Percentiles rank a stretch among this genome's conserved stretches.
Conservation (phyloP, 2,329 filamentous ascomycete species). For the Davidsoniella australis region DNA sequence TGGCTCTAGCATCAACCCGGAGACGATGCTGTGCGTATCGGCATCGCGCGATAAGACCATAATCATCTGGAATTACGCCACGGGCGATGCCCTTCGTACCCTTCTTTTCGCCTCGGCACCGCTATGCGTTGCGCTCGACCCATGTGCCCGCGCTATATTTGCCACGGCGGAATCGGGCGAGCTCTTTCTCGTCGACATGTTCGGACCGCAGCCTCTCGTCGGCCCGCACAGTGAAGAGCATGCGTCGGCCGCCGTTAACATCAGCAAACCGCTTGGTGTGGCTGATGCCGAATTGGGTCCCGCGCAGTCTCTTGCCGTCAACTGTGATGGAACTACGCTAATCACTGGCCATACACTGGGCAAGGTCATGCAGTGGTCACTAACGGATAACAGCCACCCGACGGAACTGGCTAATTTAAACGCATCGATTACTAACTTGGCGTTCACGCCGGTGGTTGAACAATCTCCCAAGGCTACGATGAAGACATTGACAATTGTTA, state of each 20-base stretch:
- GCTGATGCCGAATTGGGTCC: constrained; percentile 47
- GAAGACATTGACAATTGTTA: constrained; percentile 45
- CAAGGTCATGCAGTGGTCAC: constrained; percentile 65
- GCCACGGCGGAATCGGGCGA: constrained; percentile 65
- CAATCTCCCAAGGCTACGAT: background rate
- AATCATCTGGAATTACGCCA: constrained; percentile 83
- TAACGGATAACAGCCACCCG: constrained; percentile 50
- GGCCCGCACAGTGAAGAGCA: constrained; percentile 32
- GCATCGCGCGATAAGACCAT: constrained; percentile 74
- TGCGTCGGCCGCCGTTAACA: constrained; percentile 40
- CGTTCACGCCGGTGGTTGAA: constrained; percentile 45
- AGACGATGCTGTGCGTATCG: constrained; percentile 70
- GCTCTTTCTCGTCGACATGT: constrained; percentile 63
- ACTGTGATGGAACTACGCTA: constrained; percentile 65
- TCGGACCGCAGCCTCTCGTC: constrained; percentile 38
- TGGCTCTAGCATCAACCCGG: constrained; percentile 48
- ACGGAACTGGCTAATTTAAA: constrained; percentile 56
- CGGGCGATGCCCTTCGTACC: constrained; percentile 60
- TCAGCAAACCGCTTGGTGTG: constrained; percentile 35
- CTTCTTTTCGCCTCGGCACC: constrained; percentile 63
- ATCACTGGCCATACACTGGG: constrained; percentile 70
- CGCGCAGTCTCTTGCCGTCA: constrained; percentile 52
- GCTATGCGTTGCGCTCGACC: constrained; percentile 58
- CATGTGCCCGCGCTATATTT: constrained; percentile 68
- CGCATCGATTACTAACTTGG: constrained; percentile 65